Percentiles rank a stretch among this genome's conserved stretches.
Evolutionary conservation across 495 filamentous ascomycete species (phyloP).

Genomic region (Lophium mytilinum): DNA sequence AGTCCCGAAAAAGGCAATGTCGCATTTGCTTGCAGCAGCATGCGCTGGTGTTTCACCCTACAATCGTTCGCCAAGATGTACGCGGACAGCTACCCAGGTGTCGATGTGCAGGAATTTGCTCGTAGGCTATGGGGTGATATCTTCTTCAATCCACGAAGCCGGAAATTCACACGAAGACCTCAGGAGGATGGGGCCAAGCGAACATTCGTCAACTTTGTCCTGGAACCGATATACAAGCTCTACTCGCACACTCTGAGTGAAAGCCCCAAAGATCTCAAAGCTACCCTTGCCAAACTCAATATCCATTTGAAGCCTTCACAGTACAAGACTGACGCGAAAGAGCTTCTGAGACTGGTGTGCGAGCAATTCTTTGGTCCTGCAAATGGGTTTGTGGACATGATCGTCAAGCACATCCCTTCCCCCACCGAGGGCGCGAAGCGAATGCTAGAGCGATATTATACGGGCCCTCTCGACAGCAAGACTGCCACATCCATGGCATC

Average conservation of each 20-base stretch:
- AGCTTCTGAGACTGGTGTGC: constrained; percentile 81
- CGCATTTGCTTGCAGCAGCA: constrained; percentile 81
- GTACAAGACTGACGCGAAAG: constrained; percentile 81
- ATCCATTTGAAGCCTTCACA: constrained; percentile 86
- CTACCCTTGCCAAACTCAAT: constrained; percentile 68
- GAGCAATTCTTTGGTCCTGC: constrained; percentile 91
- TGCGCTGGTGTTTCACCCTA: constrained; percentile 95
- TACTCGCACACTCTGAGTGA: constrained; percentile 94
- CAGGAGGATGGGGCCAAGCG: constrained; percentile 73
- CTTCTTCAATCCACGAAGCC: constrained; percentile 84
- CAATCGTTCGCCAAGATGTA: constrained; percentile 95
- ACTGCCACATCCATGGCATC: constrained; percentile 68
- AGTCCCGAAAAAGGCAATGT: constrained; percentile 98
- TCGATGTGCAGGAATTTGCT: constrained; percentile 74
- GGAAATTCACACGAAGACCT: constrained; percentile 83
- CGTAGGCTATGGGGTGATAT: constrained; percentile 89
- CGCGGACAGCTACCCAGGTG: constrained; percentile 71
- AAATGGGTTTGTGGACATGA: constrained; percentile 91
- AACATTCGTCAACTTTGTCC: constrained; percentile 86
- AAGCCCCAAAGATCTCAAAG: constrained; percentile 76
- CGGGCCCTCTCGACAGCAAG: constrained; percentile 85
- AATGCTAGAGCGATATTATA: constrained; percentile 80
- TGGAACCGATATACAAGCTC: constrained; percentile 96
- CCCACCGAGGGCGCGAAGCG: constrained; percentile 69
- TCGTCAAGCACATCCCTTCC: constrained; percentile 83